Conservation (phyloP, 2,329 filamentous ascomycete genomes). For the Elsinoe arachidis region DNA sequence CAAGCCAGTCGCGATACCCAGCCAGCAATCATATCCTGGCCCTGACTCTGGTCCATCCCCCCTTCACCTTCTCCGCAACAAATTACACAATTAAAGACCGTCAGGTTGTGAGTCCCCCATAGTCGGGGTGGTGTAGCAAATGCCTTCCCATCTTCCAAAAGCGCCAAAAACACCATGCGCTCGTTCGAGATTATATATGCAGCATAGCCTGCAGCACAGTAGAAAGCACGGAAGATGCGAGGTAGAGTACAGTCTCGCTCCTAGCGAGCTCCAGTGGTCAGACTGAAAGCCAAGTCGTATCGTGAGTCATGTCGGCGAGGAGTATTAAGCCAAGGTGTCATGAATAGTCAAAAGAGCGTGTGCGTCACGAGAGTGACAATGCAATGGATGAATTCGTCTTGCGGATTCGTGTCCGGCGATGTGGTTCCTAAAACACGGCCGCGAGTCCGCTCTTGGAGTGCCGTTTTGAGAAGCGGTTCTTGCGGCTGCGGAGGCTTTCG, state of each 20-base stretch:
- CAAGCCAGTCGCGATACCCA: neutral
- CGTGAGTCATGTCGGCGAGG: neutral
- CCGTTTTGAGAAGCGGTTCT: conserved; percentile 70
- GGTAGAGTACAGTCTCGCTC: conserved; percentile 8
- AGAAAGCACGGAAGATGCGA: conserved; percentile 1
- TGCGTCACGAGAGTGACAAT: neutral
- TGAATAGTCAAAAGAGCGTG: neutral
- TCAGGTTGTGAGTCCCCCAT: neutral
- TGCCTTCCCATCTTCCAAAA: neutral
- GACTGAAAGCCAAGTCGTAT: neutral
- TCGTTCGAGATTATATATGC: neutral
- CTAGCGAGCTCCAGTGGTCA: neutral
- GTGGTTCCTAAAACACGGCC: conserved; percentile 60
- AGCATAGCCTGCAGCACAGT: neutral
- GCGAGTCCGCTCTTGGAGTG: conserved; percentile 92
- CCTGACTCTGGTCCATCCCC: neutral
- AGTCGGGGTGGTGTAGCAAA: neutral
- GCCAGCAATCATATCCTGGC: neutral
- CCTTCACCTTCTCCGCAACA: neutral
- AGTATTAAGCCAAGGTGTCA: conserved; percentile 1
- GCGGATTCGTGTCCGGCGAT: neutral
- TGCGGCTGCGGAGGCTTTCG: conserved; percentile 50
- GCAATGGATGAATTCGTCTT: neutral
- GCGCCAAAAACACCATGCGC: conserved; percentile 1
- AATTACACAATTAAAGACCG: conserved; percentile 10